phyloP scores from a whole-genome alignment of 768 basidiomycete genomes.

The Hemileccinum rubropunctum region DNA sequence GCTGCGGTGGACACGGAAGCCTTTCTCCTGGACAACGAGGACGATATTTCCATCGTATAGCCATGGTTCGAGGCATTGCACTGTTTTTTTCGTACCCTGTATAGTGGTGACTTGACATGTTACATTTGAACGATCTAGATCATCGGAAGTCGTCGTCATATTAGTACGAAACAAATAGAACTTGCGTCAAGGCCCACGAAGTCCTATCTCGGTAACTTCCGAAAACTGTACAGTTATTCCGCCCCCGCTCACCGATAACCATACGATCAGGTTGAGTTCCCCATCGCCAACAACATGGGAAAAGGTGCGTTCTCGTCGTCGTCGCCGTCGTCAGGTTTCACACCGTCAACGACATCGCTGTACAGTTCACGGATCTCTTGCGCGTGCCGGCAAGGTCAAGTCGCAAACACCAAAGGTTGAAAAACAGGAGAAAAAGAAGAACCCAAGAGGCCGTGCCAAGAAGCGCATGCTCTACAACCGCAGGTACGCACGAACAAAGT shows the following conservation, averaged over 20 bases:
- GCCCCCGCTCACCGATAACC: conserved; percentile 23
- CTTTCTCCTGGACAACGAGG: too few species aligned
- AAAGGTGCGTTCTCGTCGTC: conserved; percentile 49
- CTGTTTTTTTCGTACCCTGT: neutral
- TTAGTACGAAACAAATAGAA: too few species aligned
- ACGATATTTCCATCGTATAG: too few species aligned
- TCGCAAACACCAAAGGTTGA: conserved; percentile 98
- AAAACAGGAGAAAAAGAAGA: conserved; percentile 99
- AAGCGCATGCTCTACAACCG: conserved; percentile 94
- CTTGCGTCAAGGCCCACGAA: too few species aligned
- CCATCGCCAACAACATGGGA: conserved; percentile 68
- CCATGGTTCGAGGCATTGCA: too few species aligned
- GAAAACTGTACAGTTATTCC: conserved; percentile 44
- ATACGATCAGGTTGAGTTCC: conserved; percentile 31
- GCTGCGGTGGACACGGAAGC: too few species aligned
- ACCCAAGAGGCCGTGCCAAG: conserved; percentile 95
- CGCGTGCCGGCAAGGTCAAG: conserved; percentile 99
- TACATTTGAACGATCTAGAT: neutral
- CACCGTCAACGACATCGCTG: neutral
- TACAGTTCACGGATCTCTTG: conserved; percentile 96
- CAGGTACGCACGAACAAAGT: conserved; percentile 50
- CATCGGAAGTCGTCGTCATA: neutral
- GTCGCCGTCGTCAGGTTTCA: neutral
- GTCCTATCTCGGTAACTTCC: conserved; percentile 16
- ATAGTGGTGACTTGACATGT: neutral